Base-by-base conservation (phyloP, 345 rosid genomes). In the Linum tenue region DNA sequence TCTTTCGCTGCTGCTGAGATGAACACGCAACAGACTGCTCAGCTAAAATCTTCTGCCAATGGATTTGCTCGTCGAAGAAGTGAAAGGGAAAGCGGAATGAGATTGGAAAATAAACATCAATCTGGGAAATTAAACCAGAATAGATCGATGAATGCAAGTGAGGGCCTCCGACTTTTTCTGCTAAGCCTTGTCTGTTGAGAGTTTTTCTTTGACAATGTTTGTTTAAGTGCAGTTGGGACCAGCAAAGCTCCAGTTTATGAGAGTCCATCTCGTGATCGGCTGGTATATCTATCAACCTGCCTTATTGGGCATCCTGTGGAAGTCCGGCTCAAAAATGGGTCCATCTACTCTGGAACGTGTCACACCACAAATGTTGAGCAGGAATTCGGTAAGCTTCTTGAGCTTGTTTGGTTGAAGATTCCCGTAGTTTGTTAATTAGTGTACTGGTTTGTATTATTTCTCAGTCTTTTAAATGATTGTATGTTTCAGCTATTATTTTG, bases 251-350 rank as follows among this genome's bases (percentile, higher is more conserved):
- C 31, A 22, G 31, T 22, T 22, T 22, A 22, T 22, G 31, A 22
- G 31, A 22, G 31, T 22, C 31, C 31, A 22, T 22, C 31, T 22
- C 31, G 31, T 22, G 31, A 22, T 22, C 31, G 31, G 31, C 31
- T 22, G 31, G 31, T 22, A 22, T 22, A 22, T 22, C 31, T 22
- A 64, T 61, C 88, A 44, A 73, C 91, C 55, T 81, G 86, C 79
- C 80, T 85, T 55, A 81, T 95, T 65, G 99, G 96, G 70, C 95
- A 84, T 61, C 78, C 62, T 61, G 98, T 95, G 72, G 97, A 91
- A 67, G 96, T 82, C 69, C 94, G 87, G 76, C 89, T 89, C 71
- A 91, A 84, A 79, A 80, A 83, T 82, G 97, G 98, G 77, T 83
- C 96, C 48, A 63, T 89, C 37, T 91, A 82, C 78, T 71, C 88